A percentile compares a stretch with the other conserved stretches of the same genome.
phyloP scores from a whole-genome alignment of 2,329 filamentous ascomycete species.

The Scopulariopsis brevicaulis region DNA sequence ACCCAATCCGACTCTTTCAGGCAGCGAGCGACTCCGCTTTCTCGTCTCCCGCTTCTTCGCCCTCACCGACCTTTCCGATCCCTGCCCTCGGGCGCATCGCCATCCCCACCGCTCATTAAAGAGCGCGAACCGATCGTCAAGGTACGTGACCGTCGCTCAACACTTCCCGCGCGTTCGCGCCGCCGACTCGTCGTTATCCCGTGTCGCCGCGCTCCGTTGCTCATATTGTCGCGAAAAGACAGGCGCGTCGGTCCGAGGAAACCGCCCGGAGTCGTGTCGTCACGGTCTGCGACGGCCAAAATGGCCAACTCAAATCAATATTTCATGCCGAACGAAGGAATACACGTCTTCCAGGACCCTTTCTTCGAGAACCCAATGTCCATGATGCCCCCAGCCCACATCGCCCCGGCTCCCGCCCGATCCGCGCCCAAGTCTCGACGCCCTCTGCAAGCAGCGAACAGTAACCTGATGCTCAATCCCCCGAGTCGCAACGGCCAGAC shows the following conservation, averaged over 20 bases:
- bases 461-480: constrained; percentile 58
- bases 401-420: constrained; percentile 37
- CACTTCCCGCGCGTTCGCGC: neutral
- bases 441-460: constrained; percentile 36
- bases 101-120: neutral
- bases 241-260: constrained; percentile 1
- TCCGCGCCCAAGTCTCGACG: constrained; percentile 21
- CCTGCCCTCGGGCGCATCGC: neutral
- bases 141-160: neutral
- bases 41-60: neutral
- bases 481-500: constrained; percentile 18
- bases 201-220: constrained; percentile 2
- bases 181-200: neutral
- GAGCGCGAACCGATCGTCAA: neutral
- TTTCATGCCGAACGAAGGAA: constrained; percentile 30
- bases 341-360: constrained; percentile 42
- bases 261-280: constrained; percentile 7
- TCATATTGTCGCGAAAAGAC: neutral
- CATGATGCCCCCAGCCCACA: constrained; percentile 42
- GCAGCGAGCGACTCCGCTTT: neutral
- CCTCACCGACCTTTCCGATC: neutral
- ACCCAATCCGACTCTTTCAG: neutral
- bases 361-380: constrained; percentile 30
- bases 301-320: constrained; percentile 44
- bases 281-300: constrained; percentile 21